Base-by-base conservation (phyloP, 139 green algal species). In the Tetraselmis chui region DNA sequence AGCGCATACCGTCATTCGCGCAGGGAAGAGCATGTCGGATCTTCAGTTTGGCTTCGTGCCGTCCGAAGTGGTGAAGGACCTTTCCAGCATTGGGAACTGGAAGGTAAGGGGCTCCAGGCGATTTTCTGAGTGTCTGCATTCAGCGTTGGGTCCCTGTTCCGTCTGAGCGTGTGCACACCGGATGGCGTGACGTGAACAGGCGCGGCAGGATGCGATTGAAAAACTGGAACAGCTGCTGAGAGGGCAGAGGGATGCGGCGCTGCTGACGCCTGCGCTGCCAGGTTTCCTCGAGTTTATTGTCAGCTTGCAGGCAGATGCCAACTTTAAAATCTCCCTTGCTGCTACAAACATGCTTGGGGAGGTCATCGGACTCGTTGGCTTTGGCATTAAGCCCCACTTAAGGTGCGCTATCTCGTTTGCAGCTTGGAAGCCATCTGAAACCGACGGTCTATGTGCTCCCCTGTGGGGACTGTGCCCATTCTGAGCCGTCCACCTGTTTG, bases 261-360 rank as follows among this genome's bases (percentile, higher is more conserved):
- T 79, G 26, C 79, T 95, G 31, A 82, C 91, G 32, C 78, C 86
- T 0, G 82, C 81, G 2, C 86, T 97, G 18, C 83, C 84, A 0
- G 76, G 88, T n/a, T 92, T 95, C 76, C 76, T 93, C 2, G 76
- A 80, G 1, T 95, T 97, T 80, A 80, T 95, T 23, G 59, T 89
- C 30, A 83, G 81, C 23, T 88, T 97, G 28, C 59, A 93, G 2
- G 83, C 81, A 0, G 93, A 97, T 81, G 88, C 91, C 78, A 97
- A 97, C 89, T 97, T 97, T 85, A 94, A 94, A 76, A 93, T 97
- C 23, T 88, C 89, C 5, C 80, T 93, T n/a, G 91, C 88, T 1
- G 88, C 89, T 58, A 91, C 95, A 84, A 83, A 91, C 1, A 94
- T 94, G 1, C 82, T 96, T 25, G 86, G 85, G 28, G 87, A 92